Base-by-base conservation (phyloP, 139 green algal species). In the Dunaliella primolecta region DNA sequence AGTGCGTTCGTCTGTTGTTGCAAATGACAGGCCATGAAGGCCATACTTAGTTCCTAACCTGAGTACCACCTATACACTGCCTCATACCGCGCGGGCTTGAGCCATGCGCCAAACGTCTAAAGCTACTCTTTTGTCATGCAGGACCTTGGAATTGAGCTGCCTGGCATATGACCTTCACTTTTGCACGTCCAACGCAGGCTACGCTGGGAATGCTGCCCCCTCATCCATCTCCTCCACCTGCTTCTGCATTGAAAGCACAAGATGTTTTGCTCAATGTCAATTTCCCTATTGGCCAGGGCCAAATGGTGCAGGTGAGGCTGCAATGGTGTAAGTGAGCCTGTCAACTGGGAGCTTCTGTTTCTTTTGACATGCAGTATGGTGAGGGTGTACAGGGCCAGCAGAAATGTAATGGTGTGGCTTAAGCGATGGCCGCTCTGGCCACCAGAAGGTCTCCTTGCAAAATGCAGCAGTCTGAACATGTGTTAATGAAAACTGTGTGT, bases 251-350 rank as follows among this genome's bases (percentile, higher is more conserved):
- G 11, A 32, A 3, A 1, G 29, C 30, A n/a, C n/a, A 71, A 1
- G 89, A 88, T 25, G 37, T 79, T 29, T 85, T 94, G 0, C 30
- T 95, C 46, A 94, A 94, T 81, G 82, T 93, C 25, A 94, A 94
- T 84, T 88, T 93, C 81, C 90, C 90, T 27, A 84, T 84, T 35
- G 34, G 20, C 0, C 75, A 82, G 75, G 78, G 79, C 1, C 79
- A 85, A 35, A 78, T 87, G 80, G 30, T 87, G 83, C 85, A 88
- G 83, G 75, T 64, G 46, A 64, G 46, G n/a, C n/a, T n/a, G n/a
- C n/a, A 2, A n/a, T 29, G 11, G 38, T 32, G 2, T 74, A 37
- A n/a, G 71, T 71, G 20, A 37, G 71, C 30, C 70, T 74, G 34
- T 30, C 36, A 35, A 20, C 27, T 21, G 31, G 29, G 71, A 35